Base-by-base conservation (phyloP, 805 yeast genomes). In the Kuraishia borneana region DNA sequence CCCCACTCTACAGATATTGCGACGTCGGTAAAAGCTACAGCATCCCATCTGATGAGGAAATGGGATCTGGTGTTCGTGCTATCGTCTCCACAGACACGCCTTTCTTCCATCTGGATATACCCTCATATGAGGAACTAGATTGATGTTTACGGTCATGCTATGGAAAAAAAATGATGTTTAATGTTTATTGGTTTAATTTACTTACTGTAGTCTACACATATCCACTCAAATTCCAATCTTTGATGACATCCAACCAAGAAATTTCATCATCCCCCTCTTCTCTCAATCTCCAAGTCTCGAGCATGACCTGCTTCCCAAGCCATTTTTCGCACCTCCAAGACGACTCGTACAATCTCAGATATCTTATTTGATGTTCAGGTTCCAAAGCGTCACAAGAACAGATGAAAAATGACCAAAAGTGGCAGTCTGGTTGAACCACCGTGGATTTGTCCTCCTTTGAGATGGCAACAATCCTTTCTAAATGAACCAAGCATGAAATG, bases 101-200 rank as follows among this genome's bases (percentile, higher is more conserved):
- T 20, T 80, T 70, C 52, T 79, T 83, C 69, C 94, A 83, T 53
- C 59, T 82, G 41, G 88, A 83, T 29, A 72, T 83, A 46, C 94
- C 94, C 14, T 60, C 69, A 26, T 73, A 69, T 43, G 41, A 44
- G 13, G 36, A 49, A 28, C 37, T 44, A 18, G 51, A 44, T 5
- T 21, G 12, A 5, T 26, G 16, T 26, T 26, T 26, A 14, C 17
- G 27, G 12, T 6, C 12, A 5, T 5, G 27, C 13, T 8, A 21
- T 21, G 17, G 29, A 18, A n/a, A 13, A 14, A 26, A 28, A 12
- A 6, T 31, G 4, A 9, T 31, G 14, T 5, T 20, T 21, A n/a
- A 12, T 6, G 6, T 30, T 13, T 29, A 13, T 13, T 10, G 6
- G 18, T 7, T 13, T 29, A 6, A 17, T 18, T 29, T 29, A 29